Base-by-base conservation (phyloP, 1,284 basidiomycete genomes). In the Naganishia albida region DNA sequence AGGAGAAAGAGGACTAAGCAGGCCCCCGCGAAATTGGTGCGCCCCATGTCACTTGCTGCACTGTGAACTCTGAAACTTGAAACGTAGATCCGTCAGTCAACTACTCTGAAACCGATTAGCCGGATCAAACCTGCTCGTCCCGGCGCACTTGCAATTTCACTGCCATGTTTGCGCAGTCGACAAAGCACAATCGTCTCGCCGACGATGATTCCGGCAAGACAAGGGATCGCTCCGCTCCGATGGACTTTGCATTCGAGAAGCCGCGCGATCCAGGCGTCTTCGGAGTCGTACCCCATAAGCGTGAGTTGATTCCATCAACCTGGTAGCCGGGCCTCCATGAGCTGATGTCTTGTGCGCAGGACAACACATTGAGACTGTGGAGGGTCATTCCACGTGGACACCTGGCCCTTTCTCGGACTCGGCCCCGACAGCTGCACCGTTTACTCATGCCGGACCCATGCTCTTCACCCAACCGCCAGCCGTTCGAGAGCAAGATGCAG, bases 321-420 rank as follows among this genome's bases (percentile, higher is more conserved):
- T 4, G 20, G 18, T 51, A 8, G n/a, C 20, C 20, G 20, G 16
- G 2, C n/a, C n/a, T 6, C 38, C 38, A 0, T n/a, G 8, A 8
- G 46, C 39, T 39, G 10, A 39, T 6, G 4, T 2, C 30, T 20
- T 51, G 12, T 3, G 7, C 25, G 1, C 46, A 65, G 64, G 56
- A 20, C 64, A 65, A 54, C 64, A 65, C 15, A 65, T 65, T 13
- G 64, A 65, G 23, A 65, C 64, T 15, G 26, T 60, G 3, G 64
- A 65, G 39, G 64, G 64, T n/a, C 64, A 53, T 7, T 65, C 64
- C 13, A 64, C 63, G 34, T 65, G 64, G 64, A 42, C 64, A 10
- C 64, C 55, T 49, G 64, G 55, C 20, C 55, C 64, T 3, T 60
- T 52, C 28, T 43, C 2, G 13, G n/a, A n/a, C n/a, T 34, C 34